Evolutionary conservation across 768 basidiomycete species (phyloP), one percentile per base, ranked within the genome.

Genomic region (Serendipita sp.): DNA sequence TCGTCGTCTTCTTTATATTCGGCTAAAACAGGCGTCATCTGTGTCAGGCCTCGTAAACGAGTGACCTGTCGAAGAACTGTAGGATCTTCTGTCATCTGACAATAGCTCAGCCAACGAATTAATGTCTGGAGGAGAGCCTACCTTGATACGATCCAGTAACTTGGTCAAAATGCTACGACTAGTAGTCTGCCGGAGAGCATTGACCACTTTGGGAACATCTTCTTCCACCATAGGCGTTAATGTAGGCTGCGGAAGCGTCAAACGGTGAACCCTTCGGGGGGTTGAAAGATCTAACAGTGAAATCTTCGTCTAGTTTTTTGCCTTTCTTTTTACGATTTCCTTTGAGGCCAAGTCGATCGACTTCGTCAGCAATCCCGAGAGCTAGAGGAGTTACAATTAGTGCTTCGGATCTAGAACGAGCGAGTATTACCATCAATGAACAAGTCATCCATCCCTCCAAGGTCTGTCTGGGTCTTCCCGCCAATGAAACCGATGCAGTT

Each of bases 381-480:
- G 95, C 92, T 93, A 67, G 2, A 67, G 51, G 35, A 44, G 34
- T 11, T 47, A 63, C n/a, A 65, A 38, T 48, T 47, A 44, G 45
- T 5, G 8, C 11, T 41, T 51, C 34, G 18, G 16, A 5, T 18
- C 7, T 38, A 13, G 47, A 13, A 46, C 8, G 66, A 65, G 5
- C 56, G 30, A 32, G 47, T 66, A 79, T 63, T 70, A 91, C 92
- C 94, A 70, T 97, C 92, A 24, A 97, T 83, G 74, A 89, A 92
- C 2, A 97, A 78, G 70, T 97, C 93, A 72, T 96, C 93, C 86
- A 98, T 94, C 5, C 86, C 85, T 3, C 83, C 90, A 24, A 97
- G 80, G 71, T 98, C 95, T 1, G 96, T 98, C 74, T 99, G 96
- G 0, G 94, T 98, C 76, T 97, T 99, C 28, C 96, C 96, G 66